Base-by-base conservation (phyloP, 345 rosid genomes). In the Citrus glauca region DNA sequence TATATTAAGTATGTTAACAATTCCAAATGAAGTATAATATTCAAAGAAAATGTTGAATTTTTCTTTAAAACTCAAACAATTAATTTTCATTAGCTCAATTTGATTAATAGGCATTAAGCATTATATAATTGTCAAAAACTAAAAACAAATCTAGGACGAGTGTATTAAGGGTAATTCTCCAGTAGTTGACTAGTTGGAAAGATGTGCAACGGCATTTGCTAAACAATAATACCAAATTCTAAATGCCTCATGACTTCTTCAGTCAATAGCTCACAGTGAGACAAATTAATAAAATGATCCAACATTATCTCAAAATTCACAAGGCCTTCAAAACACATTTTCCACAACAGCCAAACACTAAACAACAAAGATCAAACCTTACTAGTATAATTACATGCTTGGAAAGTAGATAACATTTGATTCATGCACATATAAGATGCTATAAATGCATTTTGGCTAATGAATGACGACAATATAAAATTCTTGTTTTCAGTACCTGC, bases 401-500 rank as follows among this genome's bases (percentile, higher is more conserved):
- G 40, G 6, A 59, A 64, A 60, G 19, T 57, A 25, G 30, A 17
- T 25, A 62, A 62, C 40, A 74, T 19, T 38, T 20, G 37, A 63
- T 20, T 60, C 16, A 63, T 42, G 30, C 61, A 45, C 24, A 48
- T 45, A 9, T 32, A 28, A 30, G 37, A 33, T 37, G 76, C 4
- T 32, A 35, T 37, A 61, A 20, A 72, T 38, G 55, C 37, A 64
- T 7, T 3, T 13, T 33, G 24, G 28, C 42, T 14, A 70, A 80
- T 56, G 72, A 48, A 57, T 0, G 33, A 27, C 3, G 20, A 65
- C 11, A 73, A n/a, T 33, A 25, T 11, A 65, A 28, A 65, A 6
- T 60, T 67, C 19, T 45, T 66, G 35, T 45, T 9, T 42, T 5
- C 57, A 33, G 38, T 1, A 38, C 48, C 86, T 33, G 98, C 9